Conservation (phyloP, 108 stramenopile species). For the Schizochytrium sp. region DNA sequence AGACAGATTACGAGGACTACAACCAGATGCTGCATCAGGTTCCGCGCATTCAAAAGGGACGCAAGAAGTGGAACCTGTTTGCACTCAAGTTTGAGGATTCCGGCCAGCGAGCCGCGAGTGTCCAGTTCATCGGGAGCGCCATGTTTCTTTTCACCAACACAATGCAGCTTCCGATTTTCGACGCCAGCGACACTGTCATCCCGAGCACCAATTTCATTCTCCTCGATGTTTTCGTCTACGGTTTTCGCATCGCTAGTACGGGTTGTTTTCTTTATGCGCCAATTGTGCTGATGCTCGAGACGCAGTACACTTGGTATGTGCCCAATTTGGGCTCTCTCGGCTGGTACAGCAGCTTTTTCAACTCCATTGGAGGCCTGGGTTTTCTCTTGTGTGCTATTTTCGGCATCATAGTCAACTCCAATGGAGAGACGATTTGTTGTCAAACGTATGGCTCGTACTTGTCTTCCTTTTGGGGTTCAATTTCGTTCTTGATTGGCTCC, state of each 20-base stretch:
- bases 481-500: not conserved
- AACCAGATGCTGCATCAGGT: not conserved
- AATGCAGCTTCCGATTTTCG: not conserved
- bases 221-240: not conserved
- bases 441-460: not conserved
- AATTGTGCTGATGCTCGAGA: not conserved
- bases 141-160: not conserved
- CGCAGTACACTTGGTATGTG: not conserved
- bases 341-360: not conserved
- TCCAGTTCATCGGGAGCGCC: not conserved
- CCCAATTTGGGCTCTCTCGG: not conserved
- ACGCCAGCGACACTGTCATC: not conserved
- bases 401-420: not conserved
- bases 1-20: not conserved
- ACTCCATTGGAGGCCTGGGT: not conserved
- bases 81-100: not conserved
- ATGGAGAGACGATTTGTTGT: not conserved
- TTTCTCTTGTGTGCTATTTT: not conserved
- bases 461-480: not conserved
- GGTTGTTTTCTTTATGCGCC: not conserved
- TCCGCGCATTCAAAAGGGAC: not conserved
- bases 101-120: not conserved
- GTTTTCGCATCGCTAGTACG: not conserved
- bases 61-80: not conserved
- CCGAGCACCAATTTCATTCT: not conserved